Percentiles rank a stretch among this genome's conserved stretches.
phyloP scores from a whole-genome alignment of 768 basidiomycete genomes.

The Nevesoporus exiguus region DNA sequence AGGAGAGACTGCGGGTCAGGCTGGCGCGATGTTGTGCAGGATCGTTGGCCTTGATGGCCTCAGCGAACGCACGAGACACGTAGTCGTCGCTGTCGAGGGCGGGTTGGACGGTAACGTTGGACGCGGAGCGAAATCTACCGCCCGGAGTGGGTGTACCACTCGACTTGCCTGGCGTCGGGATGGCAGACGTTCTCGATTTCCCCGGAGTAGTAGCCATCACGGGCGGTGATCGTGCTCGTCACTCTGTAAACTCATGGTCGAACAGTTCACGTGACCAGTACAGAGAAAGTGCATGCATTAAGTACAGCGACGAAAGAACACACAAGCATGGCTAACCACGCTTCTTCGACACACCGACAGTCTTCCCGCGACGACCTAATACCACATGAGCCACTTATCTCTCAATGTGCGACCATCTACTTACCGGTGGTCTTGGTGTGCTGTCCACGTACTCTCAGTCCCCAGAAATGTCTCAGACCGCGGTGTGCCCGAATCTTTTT shows the following conservation, averaged over 20 bases:
- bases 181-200: constrained; percentile 39
- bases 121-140: constrained; percentile 65
- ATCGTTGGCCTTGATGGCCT: constrained; percentile 79
- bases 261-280: constrained; percentile 22
- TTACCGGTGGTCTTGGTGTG: constrained; percentile 98
- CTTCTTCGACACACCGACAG: constrained; percentile 96
- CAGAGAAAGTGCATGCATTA: not conserved
- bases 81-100: constrained; percentile 46
- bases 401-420: constrained; percentile 15
- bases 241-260: not conserved
- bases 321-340: constrained; percentile 40
- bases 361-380: constrained; percentile 90
- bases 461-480: constrained; percentile 91
- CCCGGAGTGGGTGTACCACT: constrained; percentile 68
- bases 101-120: constrained; percentile 41
- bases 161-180: constrained; percentile 46
- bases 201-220: constrained; percentile 44
- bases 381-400: not conserved
- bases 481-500: constrained; percentile 99
- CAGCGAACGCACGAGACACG: constrained; percentile 69
- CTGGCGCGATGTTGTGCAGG: constrained; percentile 64
- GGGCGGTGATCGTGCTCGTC: not conserved
- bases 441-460: constrained; percentile 93
- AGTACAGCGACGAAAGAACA: not conserved
- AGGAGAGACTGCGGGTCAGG: constrained; percentile 37